These are phyloP conservation scores for Russula brevipes DNA, from an alignment of 768 basidiomycete genomes.

Conservation along the genomic window DNA sequence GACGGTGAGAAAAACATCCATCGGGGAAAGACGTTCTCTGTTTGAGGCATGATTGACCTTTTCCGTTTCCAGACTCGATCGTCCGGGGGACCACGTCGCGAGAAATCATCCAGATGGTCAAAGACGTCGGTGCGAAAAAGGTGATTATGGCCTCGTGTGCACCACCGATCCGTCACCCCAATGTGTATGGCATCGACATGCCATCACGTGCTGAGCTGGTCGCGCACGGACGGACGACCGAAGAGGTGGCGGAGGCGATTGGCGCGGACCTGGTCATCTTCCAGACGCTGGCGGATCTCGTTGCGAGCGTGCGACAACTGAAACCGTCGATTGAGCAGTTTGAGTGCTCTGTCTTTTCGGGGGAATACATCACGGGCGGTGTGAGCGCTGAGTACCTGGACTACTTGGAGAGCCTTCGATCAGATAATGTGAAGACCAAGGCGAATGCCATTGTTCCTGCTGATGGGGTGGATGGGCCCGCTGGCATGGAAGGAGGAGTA, in stretches of 20 bases:
- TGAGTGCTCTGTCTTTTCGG: slow-evolving; percentile 97
- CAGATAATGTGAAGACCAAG: slow-evolving; percentile 74
- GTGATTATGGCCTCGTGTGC: slow-evolving; percentile 97
- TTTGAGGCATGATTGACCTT: not conserved
- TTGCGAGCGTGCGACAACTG: slow-evolving; percentile 78
- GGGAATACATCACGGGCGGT: slow-evolving; percentile 93
- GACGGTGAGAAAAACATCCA: slow-evolving; percentile 57
- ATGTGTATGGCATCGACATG: slow-evolving; percentile 99
- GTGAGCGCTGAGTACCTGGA: slow-evolving; percentile 79
- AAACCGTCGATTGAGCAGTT: slow-evolving; percentile 73
- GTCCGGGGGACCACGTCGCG: slow-evolving; percentile 98
- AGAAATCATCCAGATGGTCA: slow-evolving; percentile 99
- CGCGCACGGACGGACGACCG: slow-evolving; percentile 97
- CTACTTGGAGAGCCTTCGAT: slow-evolving; percentile 68
- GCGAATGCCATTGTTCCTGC: slow-evolving; percentile 2
- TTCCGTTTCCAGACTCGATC: slow-evolving; percentile 64
- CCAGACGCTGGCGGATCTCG: slow-evolving; percentile 86
- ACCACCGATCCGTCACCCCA: slow-evolving; percentile 92
- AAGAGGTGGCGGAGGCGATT: slow-evolving; percentile 95
- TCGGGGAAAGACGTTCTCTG: not conserved
- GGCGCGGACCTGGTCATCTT: slow-evolving; percentile 91
- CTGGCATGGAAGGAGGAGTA: not conserved
- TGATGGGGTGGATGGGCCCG: slow-evolving; percentile 27
- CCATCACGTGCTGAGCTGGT: slow-evolving; percentile 88
- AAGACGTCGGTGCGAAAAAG: slow-evolving; percentile 94